Evolutionary conservation across 352 stramenopile species (phyloP).

Genomic region (Aphanomyces stellatus): DNA sequence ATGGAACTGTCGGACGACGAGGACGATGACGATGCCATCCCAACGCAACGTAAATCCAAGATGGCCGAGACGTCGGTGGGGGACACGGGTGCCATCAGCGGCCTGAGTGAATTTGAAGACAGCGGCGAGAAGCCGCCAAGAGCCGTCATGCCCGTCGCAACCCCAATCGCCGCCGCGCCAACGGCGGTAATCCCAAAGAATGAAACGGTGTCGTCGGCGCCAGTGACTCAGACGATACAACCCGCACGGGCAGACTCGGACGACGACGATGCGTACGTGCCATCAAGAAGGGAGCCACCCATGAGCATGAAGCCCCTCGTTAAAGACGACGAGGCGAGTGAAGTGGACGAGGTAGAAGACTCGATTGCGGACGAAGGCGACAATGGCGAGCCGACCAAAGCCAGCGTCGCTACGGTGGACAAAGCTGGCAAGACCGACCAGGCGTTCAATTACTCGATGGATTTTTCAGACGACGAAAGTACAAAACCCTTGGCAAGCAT

Average conservation of each 20-base stretch:
- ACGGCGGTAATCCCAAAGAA: too few relatives aligned
- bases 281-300: neutral
- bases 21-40: neutral
- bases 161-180: neutral
- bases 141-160: neutral
- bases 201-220: too few relatives aligned
- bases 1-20: slow-evolving; percentile 3
- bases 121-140: neutral
- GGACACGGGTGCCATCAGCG: neutral
- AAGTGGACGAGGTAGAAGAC: too few relatives aligned
- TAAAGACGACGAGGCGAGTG: too few relatives aligned
- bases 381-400: too few relatives aligned
- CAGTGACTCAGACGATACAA: too few relatives aligned
- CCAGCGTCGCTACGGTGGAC: neutral
- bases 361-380: too few relatives aligned
- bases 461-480: slow-evolving; percentile 47
- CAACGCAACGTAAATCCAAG: neutral
- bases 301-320: too few relatives aligned
- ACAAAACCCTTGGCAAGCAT: neutral
- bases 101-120: slow-evolving; percentile 1
- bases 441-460: slow-evolving; percentile 62
- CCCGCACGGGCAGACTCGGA: neutral
- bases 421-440: slow-evolving; percentile 22
- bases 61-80: too few relatives aligned
- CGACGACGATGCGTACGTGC: neutral